Evolutionary conservation across 2,329 filamentous ascomycete genomes (phyloP), one percentile per base, ranked within the genome.

Genomic region (Paecilomyces sp.): DNA sequence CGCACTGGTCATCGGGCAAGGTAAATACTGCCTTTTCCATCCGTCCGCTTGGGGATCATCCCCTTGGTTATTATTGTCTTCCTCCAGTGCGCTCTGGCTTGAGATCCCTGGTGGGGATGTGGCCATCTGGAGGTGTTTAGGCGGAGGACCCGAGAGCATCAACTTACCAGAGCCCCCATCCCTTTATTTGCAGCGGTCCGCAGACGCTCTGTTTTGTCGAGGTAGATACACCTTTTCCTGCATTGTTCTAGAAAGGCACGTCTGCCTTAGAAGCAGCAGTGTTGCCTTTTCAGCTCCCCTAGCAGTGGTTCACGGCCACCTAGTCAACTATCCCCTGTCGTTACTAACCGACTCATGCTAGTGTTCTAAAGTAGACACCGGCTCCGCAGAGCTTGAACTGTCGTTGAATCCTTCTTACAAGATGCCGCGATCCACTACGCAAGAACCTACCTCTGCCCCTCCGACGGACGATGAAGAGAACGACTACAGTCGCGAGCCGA

Each of bases 341-440:
- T 30, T 53, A 24, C 51, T 53, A 30, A 53, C 51, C 28, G n/a
- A 53, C 51, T 30, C 22, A 30, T 53, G 28, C 28, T 15, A 53
- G 51, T 30, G 22, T 28, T 53, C 51, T 53, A 15, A 24, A 22
- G 31, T 12, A 55, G 31, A 34, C 22, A 22, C 54, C 9, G 54
- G 15, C 30, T n/a, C 54, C 11, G 30, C 25, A 30, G 13, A 6
- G 31, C 12, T 1, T 33, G 28, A 15, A 18, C 15, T 47, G 15
- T 36, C 3, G 15, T 55, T 22, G 54, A 51, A 15, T 9, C 31
- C 36, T 13, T 57, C 33, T 55, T 13, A n/a, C 36, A 53, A 58
- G 7, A 63, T 63, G 61, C 54, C 61, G 56, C 61, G 61, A 36
- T 63, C 61, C n/a, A 36, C 57, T 24, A 41, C 57, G 54, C 50